Conservation (phyloP, 495 filamentous ascomycete species). For the Aspergillus ellipticus region DNA sequence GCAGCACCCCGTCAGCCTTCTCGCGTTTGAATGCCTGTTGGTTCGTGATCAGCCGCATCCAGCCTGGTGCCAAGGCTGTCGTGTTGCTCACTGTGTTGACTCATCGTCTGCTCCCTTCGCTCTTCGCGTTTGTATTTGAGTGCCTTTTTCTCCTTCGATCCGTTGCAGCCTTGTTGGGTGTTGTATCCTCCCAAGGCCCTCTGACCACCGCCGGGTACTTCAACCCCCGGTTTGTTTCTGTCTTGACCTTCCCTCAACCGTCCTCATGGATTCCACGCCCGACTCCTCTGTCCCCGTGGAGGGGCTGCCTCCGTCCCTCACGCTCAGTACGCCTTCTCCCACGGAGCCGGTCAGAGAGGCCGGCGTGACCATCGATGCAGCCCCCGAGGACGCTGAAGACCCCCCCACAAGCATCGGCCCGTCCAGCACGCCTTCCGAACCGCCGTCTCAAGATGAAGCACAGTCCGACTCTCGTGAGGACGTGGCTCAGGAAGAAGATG, state of each 20-base stretch:
- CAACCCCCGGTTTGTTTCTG: not conserved
- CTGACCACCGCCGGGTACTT: not conserved
- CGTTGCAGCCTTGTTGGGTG: constrained; percentile 1
- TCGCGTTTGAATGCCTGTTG: not conserved
- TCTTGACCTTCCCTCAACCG: constrained; percentile 1
- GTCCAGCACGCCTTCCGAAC: not conserved
- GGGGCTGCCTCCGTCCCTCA: constrained; percentile 12
- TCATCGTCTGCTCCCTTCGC: not conserved
- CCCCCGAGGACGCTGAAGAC: constrained; percentile 4
- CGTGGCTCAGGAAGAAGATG: not conserved
- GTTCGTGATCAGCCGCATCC: not conserved
- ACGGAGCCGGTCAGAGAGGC: constrained; percentile 4
- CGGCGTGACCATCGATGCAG: constrained; percentile 5
- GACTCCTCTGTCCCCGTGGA: constrained; percentile 15
- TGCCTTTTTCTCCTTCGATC: not conserved
- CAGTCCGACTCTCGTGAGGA: constrained; percentile 3
- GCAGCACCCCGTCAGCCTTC: not conserved
- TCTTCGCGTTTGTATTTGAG: not conserved
- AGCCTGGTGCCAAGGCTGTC: not conserved
- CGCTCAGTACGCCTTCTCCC: constrained; percentile 8
- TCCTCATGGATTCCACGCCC: constrained; percentile 26
- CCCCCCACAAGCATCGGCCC: constrained; percentile 2
- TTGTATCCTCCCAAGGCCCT: too few species aligned
- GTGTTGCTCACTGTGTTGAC: constrained; percentile 11
- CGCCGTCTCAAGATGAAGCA: constrained; percentile 1